Evolutionary conservation across 2,329 filamentous ascomycete genomes (phyloP).

Genomic region (Xylariaceae sp.): DNA sequence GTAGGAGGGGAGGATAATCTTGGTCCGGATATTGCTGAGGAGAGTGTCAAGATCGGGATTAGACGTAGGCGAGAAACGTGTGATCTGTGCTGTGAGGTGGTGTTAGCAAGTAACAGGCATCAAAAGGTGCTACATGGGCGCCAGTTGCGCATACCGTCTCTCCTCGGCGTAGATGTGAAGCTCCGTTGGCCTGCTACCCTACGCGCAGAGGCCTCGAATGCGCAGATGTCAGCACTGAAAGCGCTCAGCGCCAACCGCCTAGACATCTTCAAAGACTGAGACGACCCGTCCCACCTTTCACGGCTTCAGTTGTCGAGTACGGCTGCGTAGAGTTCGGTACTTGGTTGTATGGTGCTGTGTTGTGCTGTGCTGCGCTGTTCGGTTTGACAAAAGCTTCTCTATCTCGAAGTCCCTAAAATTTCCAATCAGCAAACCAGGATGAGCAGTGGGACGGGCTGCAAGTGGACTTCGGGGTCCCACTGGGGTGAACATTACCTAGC

Average conservation of each 20-base stretch:
- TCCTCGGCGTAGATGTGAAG: slow-evolving; percentile 23
- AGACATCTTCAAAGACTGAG: slow-evolving; percentile 17
- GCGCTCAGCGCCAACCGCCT: slow-evolving; percentile 23
- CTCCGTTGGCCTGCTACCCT: slow-evolving; percentile 20
- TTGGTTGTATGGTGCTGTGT: no score
- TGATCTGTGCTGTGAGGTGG: slow-evolving; percentile 24
- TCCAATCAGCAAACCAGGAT: slow-evolving; percentile 3
- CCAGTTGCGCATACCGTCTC: slow-evolving; percentile 18
- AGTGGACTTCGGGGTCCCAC: no score
- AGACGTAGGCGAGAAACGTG: slow-evolving; percentile 47
- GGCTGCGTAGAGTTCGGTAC: no score
- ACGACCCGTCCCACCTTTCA: no score
- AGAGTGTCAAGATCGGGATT: slow-evolving; percentile 48
- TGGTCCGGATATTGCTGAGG: slow-evolving; percentile 50
- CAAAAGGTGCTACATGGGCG: no score
- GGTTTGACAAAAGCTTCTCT: no score
- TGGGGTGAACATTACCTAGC: no score
- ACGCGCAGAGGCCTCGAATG: slow-evolving; percentile 17
- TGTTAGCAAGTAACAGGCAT: background rate
- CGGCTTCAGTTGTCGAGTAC: no score
- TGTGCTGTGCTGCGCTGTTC: no score
- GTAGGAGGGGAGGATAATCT: slow-evolving; percentile 59
- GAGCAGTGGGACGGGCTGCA: no score
- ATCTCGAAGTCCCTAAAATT: slow-evolving; percentile 7
- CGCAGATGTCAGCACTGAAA: slow-evolving; percentile 19